Evolutionary conservation across 2,329 filamentous ascomycete genomes (phyloP), one percentile per base, ranked within the genome.

Genomic region (Pseudocercospora vitis): DNA sequence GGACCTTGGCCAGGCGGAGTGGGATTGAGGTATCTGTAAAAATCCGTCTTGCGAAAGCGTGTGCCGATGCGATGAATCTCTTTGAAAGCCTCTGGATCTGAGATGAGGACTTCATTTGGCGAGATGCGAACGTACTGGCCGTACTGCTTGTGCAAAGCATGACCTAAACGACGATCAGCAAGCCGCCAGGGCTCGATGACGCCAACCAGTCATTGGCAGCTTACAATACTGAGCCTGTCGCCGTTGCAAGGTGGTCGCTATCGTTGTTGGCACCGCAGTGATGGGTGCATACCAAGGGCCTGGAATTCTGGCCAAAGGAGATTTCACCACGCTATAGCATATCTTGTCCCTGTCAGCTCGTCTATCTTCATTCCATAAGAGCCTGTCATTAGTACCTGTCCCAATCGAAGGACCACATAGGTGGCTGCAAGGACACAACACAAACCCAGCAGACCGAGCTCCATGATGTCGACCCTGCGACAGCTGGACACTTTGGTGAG

Each of bases 161-260:
- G 66, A 31, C 16, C 35, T 40, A 12, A 11, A 5, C 19, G 11
- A 23, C n/a, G 23, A 19, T n/a, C n/a, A n/a, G 14, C 19, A 8
- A 35, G 32, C 32, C 14, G 4, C 32, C n/a, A 16, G 7, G 4
- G 14, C 32, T 8, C 14, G 14, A 7, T 16, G 11, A 8, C 14
- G n/a, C 14, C 7, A 7, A 18, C 5, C 32, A 18, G 5, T 18
- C 12, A 16, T 40, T 16, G 19, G 12, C 23, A 19, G 16, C 35
- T 40, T 40, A 40, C 72, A 71, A 56, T 73, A 70, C 45, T 71
- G 70, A 33, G 69, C 66, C 44, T 57, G 44, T n/a, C 47, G 51
- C 26, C 33, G 47, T 18, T 40, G 28, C 5, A 52, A 50, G 18
- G 44, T 39, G 9, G 31, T 48, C 9, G 40, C 42, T 33, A 40